Conservation (phyloP, 495 filamentous ascomycete genomes). For the Aspergillus steynii region DNA sequence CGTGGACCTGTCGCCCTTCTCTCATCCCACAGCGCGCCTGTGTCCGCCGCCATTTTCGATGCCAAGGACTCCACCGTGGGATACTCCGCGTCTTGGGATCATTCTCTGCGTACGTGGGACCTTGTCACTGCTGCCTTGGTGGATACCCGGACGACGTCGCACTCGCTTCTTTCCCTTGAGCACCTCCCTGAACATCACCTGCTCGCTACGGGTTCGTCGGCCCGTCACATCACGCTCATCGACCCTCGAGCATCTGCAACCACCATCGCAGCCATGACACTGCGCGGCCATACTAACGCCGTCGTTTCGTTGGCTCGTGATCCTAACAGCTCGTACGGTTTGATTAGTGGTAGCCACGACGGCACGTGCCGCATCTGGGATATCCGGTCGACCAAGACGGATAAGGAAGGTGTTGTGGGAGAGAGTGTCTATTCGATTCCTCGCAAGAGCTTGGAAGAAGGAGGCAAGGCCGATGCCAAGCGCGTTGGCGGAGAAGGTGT, state of each 20-base stretch:
- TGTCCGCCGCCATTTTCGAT: slow-evolving; percentile 79
- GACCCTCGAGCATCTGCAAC: slow-evolving; percentile 79
- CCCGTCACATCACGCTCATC: slow-evolving; percentile 84
- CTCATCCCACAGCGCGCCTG: slow-evolving; percentile 66
- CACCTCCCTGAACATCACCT: slow-evolving; percentile 67
- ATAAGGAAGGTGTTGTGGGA: slow-evolving; percentile 67
- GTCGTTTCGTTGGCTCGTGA: slow-evolving; percentile 69
- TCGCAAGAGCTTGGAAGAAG: slow-evolving; percentile 62
- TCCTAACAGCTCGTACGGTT: slow-evolving; percentile 72
- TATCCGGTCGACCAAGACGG: slow-evolving; percentile 69
- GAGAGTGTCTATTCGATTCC: slow-evolving; percentile 80
- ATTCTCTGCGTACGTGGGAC: slow-evolving; percentile 88
- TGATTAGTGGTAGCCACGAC: slow-evolving; percentile 84
- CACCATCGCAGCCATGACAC: slow-evolving; percentile 76
- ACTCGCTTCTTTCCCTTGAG: slow-evolving; percentile 73
- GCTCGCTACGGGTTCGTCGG: slow-evolving; percentile 80
- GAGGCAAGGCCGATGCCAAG: slow-evolving; percentile 51
- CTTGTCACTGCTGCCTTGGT: slow-evolving; percentile 73
- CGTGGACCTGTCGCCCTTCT: slow-evolving; percentile 78
- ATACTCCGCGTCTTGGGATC: slow-evolving; percentile 87
- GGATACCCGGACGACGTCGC: slow-evolving; percentile 77
- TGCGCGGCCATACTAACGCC: slow-evolving; percentile 85
- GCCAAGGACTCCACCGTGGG: slow-evolving; percentile 80
- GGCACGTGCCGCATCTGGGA: slow-evolving; percentile 93
- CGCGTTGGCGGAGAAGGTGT: slow-evolving; percentile 70